Evolutionary conservation across 768 basidiomycete genomes (phyloP), one percentile per base, ranked within the genome.

Genomic region (Xerocomellus chrysenteron): DNA sequence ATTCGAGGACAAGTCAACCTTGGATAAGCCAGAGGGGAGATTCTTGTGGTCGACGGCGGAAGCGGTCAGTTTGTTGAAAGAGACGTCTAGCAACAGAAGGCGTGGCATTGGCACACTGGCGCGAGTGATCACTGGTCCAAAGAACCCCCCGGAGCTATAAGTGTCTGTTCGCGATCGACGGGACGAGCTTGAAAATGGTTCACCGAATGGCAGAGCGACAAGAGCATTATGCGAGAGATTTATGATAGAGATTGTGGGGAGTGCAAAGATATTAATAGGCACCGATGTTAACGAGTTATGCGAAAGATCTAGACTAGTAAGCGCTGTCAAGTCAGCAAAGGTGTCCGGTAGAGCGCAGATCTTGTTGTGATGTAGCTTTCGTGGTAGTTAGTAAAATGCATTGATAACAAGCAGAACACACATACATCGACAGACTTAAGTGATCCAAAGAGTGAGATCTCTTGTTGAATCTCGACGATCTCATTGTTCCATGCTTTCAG

Each of bases 361-460:
- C 62, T 79, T 83, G 73, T 94, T 94, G 65, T 84, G 84, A 69
- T 90, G 90, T 40, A 93, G 72, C 91, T 93, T 54, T 48, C 54
- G 21, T 35, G 19, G 36, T 21, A 12, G 21, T 61, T 2, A 54
- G 56, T 36, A 32, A 37, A 47, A 32, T 37, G 26, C 16, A 47
- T 14, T 0, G 39, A 52, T 26, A 37, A 35, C 40, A 46, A 46
- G 45, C 2, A 26, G 28, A 52, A 16, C 16, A 45, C 17, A 75
- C 90, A 54, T 73, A 91, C 91, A 70, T 94, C 92, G 40, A 94
- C 63, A 2, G 77, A 81, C 71, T 92, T 92, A 50, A 94, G 75
- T 4, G 88, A 90, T 3, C 91, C 91, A 66, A 94, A 94, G 44
- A 92, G 77, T 0, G 88, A 87, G 14, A 94, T 86, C 68, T 94